These are phyloP conservation scores for Fomitopsis palustris DNA, from an alignment of 1,284 basidiomycete species.

Conservation along the genomic window DNA sequence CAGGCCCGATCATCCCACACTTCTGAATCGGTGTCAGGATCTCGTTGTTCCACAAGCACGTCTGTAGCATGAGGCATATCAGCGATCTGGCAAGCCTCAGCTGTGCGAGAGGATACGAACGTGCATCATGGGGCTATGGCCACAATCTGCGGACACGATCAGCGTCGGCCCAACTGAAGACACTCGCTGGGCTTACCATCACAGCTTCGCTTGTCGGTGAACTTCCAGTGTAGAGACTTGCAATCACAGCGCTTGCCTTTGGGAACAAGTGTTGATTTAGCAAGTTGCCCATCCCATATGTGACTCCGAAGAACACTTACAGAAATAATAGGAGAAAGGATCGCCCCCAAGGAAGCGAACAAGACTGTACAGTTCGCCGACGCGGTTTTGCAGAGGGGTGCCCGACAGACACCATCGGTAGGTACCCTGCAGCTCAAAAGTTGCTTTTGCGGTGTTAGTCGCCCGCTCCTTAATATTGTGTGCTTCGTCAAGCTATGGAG, in stretches of 20 bases:
- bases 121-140: conserved; percentile 94
- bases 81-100: not conserved
- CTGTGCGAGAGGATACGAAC: conserved; percentile 36
- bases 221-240: conserved; percentile 90
- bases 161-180: not conserved
- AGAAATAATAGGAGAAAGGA: conserved; percentile 91
- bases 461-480: conserved; percentile 97
- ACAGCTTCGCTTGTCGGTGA: conserved; percentile 80
- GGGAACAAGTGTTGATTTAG: conserved; percentile 11
- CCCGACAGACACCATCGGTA: conserved; percentile 97
- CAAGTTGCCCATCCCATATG: not conserved
- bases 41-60: conserved; percentile 90
- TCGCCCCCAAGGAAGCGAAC: conserved; percentile 91
- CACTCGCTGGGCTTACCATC: conserved; percentile 51
- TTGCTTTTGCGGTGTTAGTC: conserved; percentile 95
- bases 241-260: conserved; percentile 80
- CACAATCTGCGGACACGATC: conserved; percentile 57
- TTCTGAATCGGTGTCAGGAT: conserved; percentile 94
- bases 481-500: conserved; percentile 84
- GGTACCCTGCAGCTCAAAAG: conserved; percentile 83
- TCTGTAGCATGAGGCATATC: conserved; percentile 39
- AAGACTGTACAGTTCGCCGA: conserved; percentile 96
- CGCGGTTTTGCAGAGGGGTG: conserved; percentile 96
- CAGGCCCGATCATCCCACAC: conserved; percentile 70
- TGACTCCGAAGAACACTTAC: conserved; percentile 44